Conservation (phyloP, 306 rosid genomes). For the Carpinus viminea region DNA sequence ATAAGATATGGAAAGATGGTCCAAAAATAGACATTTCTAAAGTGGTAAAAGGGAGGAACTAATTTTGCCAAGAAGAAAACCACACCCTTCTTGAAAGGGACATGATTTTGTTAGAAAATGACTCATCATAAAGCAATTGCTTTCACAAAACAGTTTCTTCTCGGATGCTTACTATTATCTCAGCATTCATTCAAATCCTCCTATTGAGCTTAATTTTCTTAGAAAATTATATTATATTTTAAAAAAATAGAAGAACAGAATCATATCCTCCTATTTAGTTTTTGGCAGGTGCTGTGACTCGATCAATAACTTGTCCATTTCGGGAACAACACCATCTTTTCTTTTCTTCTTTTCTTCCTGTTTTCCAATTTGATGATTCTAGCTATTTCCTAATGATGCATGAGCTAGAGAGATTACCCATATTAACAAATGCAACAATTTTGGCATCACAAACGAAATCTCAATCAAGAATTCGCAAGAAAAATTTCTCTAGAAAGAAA, state of each 20-base stretch:
- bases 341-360: too few species aligned
- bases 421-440: background rate
- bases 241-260: background rate
- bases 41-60: slow-evolving; percentile 15
- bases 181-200: slow-evolving; percentile 4
- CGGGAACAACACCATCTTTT: slow-evolving; percentile 32
- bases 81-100: slow-evolving; percentile 52
- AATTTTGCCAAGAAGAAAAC: slow-evolving; percentile 20
- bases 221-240: background rate
- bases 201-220: slow-evolving; percentile 13
- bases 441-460: slow-evolving; percentile 1
- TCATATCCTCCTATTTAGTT: background rate
- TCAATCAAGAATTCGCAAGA: background rate
- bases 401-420: background rate
- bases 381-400: background rate
- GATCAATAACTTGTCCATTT: slow-evolving; percentile 51
- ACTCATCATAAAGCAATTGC: slow-evolving; percentile 47
- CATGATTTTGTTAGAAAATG: slow-evolving; percentile 46
- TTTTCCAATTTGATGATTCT: slow-evolving; percentile 23
- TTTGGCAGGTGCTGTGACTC: slow-evolving; percentile 36
- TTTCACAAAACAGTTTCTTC: slow-evolving; percentile 42
- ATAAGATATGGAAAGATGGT: slow-evolving; percentile 42
- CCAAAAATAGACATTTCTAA: slow-evolving; percentile 53
- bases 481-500: background rate
- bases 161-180: slow-evolving; percentile 35